A percentile compares a stretch with the other conserved stretches of the same genome.
These are phyloP conservation scores for Sclerotinia sclerotiorum DNA, from an alignment of 2,329 filamentous ascomycete genomes.

Conservation along the genomic window DNA sequence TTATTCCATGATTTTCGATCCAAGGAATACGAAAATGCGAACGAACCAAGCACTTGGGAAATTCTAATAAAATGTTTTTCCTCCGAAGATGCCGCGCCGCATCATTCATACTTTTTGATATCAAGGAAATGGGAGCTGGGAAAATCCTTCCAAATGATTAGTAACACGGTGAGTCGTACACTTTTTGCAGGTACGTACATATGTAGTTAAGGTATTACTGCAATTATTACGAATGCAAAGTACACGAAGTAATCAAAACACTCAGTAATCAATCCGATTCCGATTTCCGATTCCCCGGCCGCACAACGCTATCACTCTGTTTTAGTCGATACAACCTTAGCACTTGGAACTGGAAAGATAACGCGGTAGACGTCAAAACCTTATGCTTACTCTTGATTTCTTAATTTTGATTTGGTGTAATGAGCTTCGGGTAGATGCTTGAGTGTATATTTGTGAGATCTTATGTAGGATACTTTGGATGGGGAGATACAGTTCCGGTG, in stretches of 20 bases:
- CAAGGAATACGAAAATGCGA: neutral
- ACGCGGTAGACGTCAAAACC: neutral
- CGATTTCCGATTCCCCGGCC: conserved; percentile 9
- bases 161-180: neutral
- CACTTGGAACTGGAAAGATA: neutral
- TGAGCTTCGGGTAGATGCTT: neutral
- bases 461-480: neutral
- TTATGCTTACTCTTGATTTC: neutral
- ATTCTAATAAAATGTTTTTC: neutral
- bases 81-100: conserved; percentile 3
- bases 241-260: neutral
- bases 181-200: neutral
- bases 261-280: neutral
- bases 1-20: neutral
- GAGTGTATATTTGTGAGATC: neutral
- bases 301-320: neutral
- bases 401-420: neutral
- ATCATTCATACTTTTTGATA: neutral
- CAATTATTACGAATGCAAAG: neutral
- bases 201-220: too few relatives aligned
- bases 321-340: neutral
- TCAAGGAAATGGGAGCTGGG: neutral
- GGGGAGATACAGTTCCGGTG: neutral
- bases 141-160: neutral
- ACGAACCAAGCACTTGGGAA: neutral